Conservation (phyloP, 108 stramenopile species). For the Craspedostauros australis region DNA sequence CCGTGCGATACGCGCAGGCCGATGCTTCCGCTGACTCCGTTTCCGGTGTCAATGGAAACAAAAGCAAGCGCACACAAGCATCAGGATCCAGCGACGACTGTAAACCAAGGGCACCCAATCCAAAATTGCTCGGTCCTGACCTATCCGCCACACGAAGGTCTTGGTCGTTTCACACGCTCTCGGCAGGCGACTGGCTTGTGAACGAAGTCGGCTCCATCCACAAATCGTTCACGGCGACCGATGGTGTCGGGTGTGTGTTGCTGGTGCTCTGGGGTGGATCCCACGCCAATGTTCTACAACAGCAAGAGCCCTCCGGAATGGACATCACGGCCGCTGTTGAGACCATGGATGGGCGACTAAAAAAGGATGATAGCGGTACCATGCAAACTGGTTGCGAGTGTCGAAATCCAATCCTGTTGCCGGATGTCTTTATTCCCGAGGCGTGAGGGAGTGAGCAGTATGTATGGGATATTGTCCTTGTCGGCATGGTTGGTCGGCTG, state of each 20-base stretch:
- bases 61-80: not conserved
- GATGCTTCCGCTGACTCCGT: conserved; percentile 10
- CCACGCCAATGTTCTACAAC: conserved; percentile 14
- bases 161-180: conserved; percentile 12
- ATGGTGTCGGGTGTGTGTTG: conserved; percentile 25
- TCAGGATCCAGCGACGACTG: not conserved
- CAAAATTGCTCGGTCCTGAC: conserved; percentile 6
- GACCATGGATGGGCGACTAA: no score
- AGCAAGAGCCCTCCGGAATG: no score
- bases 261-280: conserved; percentile 34
- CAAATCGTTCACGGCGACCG: conserved; percentile 29
- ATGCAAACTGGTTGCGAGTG: no score
- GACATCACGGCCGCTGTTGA: no score
- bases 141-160: conserved; percentile 8
- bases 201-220: conserved; percentile 45
- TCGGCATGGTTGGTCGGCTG: no score
- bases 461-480: no score
- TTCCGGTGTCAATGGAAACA: not conserved
- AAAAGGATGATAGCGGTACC: no score
- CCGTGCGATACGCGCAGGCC: no score
- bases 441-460: no score
- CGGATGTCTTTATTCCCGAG: no score
- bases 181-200: conserved; percentile 22
- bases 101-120: not conserved
- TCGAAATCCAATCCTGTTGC: no score